Conservation (phyloP, 2,329 filamentous ascomycete genomes). For the Geosmithia putterillii region DNA sequence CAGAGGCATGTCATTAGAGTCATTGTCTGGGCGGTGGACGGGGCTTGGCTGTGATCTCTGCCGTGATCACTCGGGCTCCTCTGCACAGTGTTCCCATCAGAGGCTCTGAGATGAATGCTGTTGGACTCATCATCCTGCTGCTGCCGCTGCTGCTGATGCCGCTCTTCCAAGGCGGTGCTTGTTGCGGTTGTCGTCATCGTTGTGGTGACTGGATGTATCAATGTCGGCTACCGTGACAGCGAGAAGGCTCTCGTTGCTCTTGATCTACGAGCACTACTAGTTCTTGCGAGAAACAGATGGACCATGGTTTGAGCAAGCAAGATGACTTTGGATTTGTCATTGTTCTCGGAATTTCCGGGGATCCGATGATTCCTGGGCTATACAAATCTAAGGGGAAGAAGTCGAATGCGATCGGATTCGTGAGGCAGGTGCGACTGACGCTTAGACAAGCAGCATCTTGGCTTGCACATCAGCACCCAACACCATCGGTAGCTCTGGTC, state of each 20-base stretch:
- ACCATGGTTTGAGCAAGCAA: too few relatives aligned
- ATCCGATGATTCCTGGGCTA: too few relatives aligned
- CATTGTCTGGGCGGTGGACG: conserved; percentile 7
- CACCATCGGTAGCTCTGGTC: too few relatives aligned
- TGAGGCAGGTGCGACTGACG: too few relatives aligned
- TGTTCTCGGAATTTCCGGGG: too few relatives aligned
- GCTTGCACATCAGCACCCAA: too few relatives aligned
- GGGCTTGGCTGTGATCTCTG: background rate
- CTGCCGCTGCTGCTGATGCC: background rate
- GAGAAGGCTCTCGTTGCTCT: too few relatives aligned
- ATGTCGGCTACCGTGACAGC: background rate
- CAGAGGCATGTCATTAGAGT: conserved; percentile 25
- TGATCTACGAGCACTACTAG: too few relatives aligned
- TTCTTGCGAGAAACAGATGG: too few relatives aligned
- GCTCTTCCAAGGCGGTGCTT: background rate
- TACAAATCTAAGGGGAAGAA: background rate
- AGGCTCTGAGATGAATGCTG: too few relatives aligned
- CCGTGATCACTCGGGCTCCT: background rate
- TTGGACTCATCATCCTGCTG: background rate
- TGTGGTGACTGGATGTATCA: background rate
- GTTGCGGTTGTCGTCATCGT: background rate
- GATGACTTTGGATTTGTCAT: background rate
- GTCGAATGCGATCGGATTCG: background rate
- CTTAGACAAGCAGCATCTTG: too few relatives aligned
- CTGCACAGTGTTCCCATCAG: too few relatives aligned